Conservation (phyloP, 345 rosid genomes). For the Corymbia maculata region DNA sequence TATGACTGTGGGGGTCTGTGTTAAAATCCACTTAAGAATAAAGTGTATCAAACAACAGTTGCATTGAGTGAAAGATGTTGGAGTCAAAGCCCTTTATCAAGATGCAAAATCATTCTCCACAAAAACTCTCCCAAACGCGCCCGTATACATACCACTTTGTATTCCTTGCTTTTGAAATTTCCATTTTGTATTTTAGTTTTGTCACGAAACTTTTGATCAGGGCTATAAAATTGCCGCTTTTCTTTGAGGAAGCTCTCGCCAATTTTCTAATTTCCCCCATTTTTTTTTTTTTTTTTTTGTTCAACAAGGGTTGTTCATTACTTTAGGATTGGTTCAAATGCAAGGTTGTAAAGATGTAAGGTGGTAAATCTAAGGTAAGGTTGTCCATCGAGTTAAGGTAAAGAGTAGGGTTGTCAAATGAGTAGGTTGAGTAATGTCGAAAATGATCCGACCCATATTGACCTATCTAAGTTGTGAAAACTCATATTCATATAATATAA, state of each 20-base stretch:
- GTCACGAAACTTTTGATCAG: not conserved
- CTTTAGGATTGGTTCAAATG: not conserved
- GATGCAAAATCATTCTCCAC: not conserved
- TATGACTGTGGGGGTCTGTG: not conserved
- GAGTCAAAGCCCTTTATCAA: rapidly evolving
- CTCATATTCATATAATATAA: too few relatives aligned
- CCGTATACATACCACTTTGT: not conserved
- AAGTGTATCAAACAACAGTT: not conserved
- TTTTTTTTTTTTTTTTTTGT: not conserved
- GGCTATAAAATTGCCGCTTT: not conserved
- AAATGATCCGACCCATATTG: too few relatives aligned
- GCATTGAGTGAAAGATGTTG: not conserved
- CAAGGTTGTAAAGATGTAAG: not conserved
- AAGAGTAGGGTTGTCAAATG: not conserved
- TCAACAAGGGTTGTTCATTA: not conserved
- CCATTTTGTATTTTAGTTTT: not conserved
- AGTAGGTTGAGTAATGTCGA: too few relatives aligned
- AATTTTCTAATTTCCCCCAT: too few relatives aligned
- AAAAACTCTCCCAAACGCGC: not conserved
- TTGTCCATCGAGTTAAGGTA: not conserved
- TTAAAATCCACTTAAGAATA: not conserved
- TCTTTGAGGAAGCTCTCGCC: too few relatives aligned
- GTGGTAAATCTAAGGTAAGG: not conserved
- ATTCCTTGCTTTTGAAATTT: not conserved
- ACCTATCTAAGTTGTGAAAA: too few relatives aligned